These are phyloP conservation scores for Wickerhamiella sorbophila DNA, from an alignment of 805 yeast species.

Conservation along the genomic window DNA sequence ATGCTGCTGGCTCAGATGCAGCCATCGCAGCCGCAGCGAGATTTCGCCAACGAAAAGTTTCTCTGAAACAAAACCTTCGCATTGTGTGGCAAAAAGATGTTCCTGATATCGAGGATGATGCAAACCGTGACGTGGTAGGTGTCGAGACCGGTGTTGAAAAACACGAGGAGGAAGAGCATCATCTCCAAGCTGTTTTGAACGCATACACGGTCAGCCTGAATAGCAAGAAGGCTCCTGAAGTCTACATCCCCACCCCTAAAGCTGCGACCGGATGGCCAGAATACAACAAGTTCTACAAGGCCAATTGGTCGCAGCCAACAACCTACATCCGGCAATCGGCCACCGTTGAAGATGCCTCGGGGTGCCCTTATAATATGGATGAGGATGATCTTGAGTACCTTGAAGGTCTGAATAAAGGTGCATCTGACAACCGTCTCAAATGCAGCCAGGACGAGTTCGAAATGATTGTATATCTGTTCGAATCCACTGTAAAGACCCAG, in stretches of 20 bases:
- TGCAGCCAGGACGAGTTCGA: conserved; percentile 83
- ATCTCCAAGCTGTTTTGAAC: conserved; percentile 78
- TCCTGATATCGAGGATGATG: conserved; percentile 64
- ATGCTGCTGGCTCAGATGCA: background rate
- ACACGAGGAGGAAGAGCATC: conserved; percentile 93
- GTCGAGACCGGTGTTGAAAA: conserved; percentile 97
- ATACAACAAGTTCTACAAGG: conserved; percentile 54
- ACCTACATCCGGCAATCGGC: conserved; percentile 80
- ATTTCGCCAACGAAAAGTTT: conserved; percentile 87
- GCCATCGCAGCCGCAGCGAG: conserved; percentile 40
- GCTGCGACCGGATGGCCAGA: conserved; percentile 74
- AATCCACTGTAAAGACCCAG: conserved; percentile 54
- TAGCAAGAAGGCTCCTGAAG: conserved; percentile 31
- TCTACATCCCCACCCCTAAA: conserved; percentile 93
- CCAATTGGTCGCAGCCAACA: conserved; percentile 55
- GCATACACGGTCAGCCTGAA: conserved; percentile 52
- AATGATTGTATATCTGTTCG: conserved; percentile 56
- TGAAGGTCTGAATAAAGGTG: conserved; percentile 23
- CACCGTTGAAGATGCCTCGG: conserved; percentile 89
- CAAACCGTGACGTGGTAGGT: conserved; percentile 74
- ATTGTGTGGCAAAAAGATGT: conserved; percentile 66
- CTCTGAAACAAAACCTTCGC: conserved; percentile 75
- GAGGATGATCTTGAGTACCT: conserved; percentile 70
- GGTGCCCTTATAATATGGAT: conserved; percentile 79
- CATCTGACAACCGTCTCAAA: conserved; percentile 15